phyloP scores from a whole-genome alignment of 225 moss, liverwort and hornwort species.

The Ulota crispa region DNA sequence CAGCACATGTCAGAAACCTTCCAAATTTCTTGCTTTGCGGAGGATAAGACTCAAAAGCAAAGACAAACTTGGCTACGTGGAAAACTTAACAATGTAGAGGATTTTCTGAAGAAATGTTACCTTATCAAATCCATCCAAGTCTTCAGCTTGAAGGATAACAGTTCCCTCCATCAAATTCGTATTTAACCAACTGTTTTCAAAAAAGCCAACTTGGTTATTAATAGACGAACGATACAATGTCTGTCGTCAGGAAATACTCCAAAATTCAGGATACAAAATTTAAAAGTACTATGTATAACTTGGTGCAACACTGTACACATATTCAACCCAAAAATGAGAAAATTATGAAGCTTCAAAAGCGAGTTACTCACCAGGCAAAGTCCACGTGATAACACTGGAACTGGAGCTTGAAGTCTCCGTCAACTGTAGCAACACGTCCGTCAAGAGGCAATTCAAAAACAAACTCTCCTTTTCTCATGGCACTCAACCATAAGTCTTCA shows the following conservation, averaged over 20 bases:
- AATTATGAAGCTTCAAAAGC: not conserved
- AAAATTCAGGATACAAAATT: no score
- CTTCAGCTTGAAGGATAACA: conserved; percentile 33
- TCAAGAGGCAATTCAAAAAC: conserved; percentile 85
- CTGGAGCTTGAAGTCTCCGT: conserved; percentile 91
- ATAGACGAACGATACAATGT: not conserved
- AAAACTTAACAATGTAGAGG: no score
- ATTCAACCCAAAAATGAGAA: not conserved
- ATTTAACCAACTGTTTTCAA: conserved; percentile 82
- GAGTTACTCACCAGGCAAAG: conserved; percentile 67
- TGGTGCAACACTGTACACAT: not conserved
- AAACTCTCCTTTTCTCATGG: conserved; percentile 66
- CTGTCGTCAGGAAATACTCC: no score
- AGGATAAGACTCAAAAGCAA: not conserved
- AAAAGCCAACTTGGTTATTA: conserved; percentile 9
- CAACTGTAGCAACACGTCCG: conserved; percentile 72
- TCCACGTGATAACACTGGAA: conserved; percentile 84
- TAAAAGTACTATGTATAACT: no score
- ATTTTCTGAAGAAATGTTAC: conserved; percentile 28
- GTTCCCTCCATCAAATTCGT: conserved; percentile 74
- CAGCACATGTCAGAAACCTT: no score
- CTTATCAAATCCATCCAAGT: conserved; percentile 92
- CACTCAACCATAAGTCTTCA: conserved; percentile 84
- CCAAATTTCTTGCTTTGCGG: no score
- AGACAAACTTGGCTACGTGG: not conserved